Evolutionary conservation across 2,329 filamentous ascomycete genomes (phyloP), one percentile per base, ranked within the genome.

Genomic region (Ilyonectria sp.): DNA sequence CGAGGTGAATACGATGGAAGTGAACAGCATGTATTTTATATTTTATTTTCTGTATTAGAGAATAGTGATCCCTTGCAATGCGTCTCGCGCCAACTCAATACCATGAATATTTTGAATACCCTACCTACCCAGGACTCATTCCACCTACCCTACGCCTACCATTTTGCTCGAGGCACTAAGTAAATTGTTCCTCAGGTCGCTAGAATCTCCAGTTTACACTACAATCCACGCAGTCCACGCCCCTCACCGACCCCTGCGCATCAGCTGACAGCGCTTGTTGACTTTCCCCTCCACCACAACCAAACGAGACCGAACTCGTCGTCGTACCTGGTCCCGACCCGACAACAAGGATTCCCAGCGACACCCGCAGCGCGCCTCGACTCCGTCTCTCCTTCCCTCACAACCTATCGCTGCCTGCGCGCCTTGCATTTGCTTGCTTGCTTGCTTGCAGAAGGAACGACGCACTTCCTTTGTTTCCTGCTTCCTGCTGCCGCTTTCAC

Each of bases 251-350:
- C 72, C 73, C 71, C 65, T 72, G 73, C 56, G 59, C 47, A 75
- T 76, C 74, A 76, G 74, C 72, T 76, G 74, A 76, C 71, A 60
- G 55, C 63, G 69, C 65, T 76, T 76, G 72, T 76, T 76, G 74
- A 75, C 71, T 71, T 75, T 69, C 74, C 74, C 74, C 69, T 71
- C 72, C 68, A 74, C 65, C 68, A 74, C 57, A 21, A 43, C 40
- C 35, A 35, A 47, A 63, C 52, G 44, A 62, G 63, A 47, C 55
- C 52, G 44, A 68, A 62, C 60, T 61, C 63, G 63, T 40, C 50
- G 56, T 69, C 67, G 63, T 68, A 59, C 67, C 54, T 75, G 63
- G 54, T 53, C 62, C 66, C 64, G 63, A 72, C 61, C 66, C 64
- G 63, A 72, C 63, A 72, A 74, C 74, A 74, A 75, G 71, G 73